phyloP scores from a whole-genome alignment of 139 green algal genomes.

The Coelastrella sp. region DNA sequence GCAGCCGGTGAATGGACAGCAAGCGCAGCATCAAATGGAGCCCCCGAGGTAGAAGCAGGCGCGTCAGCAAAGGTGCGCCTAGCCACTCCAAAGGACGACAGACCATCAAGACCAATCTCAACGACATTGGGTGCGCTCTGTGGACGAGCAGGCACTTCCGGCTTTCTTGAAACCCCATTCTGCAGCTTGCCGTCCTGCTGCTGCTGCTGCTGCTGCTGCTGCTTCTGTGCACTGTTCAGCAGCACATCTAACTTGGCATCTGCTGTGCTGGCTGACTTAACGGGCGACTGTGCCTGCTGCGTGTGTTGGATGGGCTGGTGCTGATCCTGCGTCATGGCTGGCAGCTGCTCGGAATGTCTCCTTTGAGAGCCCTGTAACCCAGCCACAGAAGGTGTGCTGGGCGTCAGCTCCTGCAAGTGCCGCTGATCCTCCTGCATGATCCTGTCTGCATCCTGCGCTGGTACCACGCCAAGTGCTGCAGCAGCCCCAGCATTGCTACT shows the following conservation, averaged over 20 bases:
- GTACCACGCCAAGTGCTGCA: neutral
- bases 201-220: neutral
- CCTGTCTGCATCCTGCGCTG: neutral
- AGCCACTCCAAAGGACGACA: neutral
- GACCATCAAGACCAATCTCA: neutral
- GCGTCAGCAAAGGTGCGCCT: too few relatives aligned
- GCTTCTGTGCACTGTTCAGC: neutral
- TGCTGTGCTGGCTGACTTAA: too few relatives aligned
- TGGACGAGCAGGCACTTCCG: slow-evolving; percentile 1
- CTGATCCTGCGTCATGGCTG: neutral
- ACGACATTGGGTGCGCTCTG: slow-evolving; percentile 19
- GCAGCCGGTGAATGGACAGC: too few relatives aligned
- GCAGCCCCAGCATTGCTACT: neutral
- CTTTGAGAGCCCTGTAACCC: neutral
- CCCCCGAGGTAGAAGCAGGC: too few relatives aligned
- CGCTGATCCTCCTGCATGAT: neutral
- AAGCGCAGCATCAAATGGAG: too few relatives aligned
- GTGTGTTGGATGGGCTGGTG: slow-evolving; percentile 8
- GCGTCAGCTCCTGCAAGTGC: neutral
- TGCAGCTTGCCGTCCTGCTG: neutral
- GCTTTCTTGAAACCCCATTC: too few relatives aligned
- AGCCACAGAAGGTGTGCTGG: neutral
- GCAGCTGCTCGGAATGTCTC: too few relatives aligned
- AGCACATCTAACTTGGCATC: neutral
- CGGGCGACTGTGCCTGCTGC: neutral